Percentiles rank a stretch among this genome's conserved stretches.
Evolutionary conservation across 164 flowering plant genomes (phyloP).

Genomic region (Chimonanthus praecox): DNA sequence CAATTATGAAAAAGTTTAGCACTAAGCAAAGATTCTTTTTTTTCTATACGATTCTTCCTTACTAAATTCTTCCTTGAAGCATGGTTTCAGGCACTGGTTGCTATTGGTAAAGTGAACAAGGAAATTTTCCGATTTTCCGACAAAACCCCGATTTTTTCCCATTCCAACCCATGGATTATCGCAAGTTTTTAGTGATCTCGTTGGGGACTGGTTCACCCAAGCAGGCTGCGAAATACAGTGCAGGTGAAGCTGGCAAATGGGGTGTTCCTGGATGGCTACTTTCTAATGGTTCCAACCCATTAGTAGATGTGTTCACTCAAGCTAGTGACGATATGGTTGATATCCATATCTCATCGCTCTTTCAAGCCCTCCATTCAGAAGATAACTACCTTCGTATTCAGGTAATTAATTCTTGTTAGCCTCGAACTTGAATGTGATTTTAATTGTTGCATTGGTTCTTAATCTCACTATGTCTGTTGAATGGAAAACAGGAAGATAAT

Average conservation of each 20-base stretch:
- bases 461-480: background rate
- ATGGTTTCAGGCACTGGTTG: conserved; percentile 19
- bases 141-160: conserved; percentile 21
- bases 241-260: conserved; percentile 30
- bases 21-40: too few species aligned
- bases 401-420: conserved; percentile 6
- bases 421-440: background rate
- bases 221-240: conserved; percentile 14
- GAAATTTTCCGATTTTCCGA: conserved; percentile 7
- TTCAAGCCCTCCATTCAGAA: conserved; percentile 25
- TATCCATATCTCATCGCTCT: conserved; percentile 18
- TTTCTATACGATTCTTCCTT: too few species aligned
- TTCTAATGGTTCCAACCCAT: conserved; percentile 19
- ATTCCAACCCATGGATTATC: conserved; percentile 19
- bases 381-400: conserved; percentile 29
- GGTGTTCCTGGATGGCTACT: conserved; percentile 27
- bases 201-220: conserved; percentile 30
- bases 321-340: conserved; percentile 33
- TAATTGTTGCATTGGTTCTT: too few species aligned
- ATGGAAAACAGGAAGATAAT: conserved; percentile 13
- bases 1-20: too few species aligned
- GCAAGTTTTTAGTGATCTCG: conserved; percentile 24
- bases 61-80: background rate
- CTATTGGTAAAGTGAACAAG: conserved; percentile 27
- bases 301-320: conserved; percentile 25